Evolutionary conservation across 202 grass and related monocot species (phyloP).

Genomic region (Saccharum hybrid): DNA sequence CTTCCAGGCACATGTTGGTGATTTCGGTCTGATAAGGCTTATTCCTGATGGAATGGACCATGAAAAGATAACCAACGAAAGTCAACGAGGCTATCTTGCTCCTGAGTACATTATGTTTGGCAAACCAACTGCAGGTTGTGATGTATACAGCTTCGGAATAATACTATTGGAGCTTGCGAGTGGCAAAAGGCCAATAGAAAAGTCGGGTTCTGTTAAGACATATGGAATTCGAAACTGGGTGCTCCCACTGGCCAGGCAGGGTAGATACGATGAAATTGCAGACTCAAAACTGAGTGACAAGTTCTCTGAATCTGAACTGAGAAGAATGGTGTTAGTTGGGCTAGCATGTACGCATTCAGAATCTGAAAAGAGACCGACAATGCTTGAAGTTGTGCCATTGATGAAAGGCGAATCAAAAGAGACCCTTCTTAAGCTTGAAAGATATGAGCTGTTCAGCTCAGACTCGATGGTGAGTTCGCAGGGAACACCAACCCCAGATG

Average conservation of each 20-base stretch:
- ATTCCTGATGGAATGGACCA: conserved; percentile 60
- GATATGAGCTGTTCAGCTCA: conserved; percentile 57
- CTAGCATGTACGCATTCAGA: conserved; percentile 69
- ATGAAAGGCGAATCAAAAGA: conserved; percentile 78
- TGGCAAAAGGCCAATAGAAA: conserved; percentile 67
- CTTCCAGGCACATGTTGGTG: conserved; percentile 63
- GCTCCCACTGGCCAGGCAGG: conserved; percentile 64
- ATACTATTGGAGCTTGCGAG: conserved; percentile 72
- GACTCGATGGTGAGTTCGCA: conserved; percentile 51
- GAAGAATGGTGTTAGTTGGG: conserved; percentile 67
- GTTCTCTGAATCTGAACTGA: conserved; percentile 69
- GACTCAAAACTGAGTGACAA: conserved; percentile 79
- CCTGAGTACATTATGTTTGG: conserved; percentile 76
- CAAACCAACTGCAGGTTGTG: conserved; percentile 64
- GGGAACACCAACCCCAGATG: conserved; percentile 52
- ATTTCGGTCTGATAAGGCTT: conserved; percentile 75
- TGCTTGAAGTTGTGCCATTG: conserved; percentile 63
- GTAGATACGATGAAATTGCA: conserved; percentile 69
- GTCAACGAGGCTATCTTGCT: conserved; percentile 68
- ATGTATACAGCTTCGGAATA: conserved; percentile 83
- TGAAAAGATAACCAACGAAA: conserved; percentile 61
- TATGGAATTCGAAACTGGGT: conserved; percentile 69
- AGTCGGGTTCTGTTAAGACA: conserved; percentile 44
- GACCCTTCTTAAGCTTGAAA: conserved; percentile 58
- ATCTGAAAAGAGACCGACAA: conserved; percentile 67